Evolutionary conservation across 257 asterid species (phyloP).

Genomic region (Fraxinus pennsylvanica): DNA sequence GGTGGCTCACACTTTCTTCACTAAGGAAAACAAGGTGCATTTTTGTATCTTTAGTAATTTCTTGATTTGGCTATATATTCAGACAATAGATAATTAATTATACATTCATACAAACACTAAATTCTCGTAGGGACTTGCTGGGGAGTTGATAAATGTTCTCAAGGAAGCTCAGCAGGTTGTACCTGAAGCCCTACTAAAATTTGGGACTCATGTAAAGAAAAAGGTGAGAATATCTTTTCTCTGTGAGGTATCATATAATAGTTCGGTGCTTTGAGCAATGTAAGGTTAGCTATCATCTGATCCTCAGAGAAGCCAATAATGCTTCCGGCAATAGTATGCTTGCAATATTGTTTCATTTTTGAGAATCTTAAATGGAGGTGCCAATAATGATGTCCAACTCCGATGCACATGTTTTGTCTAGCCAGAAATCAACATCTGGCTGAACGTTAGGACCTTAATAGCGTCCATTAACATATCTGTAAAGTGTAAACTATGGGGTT

Average conservation of each 20-base stretch:
- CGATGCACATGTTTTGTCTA: too few species aligned
- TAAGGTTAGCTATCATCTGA: background rate
- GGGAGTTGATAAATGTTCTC: conserved; percentile 92
- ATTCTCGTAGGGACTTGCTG: conserved; percentile 71
- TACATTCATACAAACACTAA: conserved; percentile 12
- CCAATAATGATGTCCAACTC: too few species aligned
- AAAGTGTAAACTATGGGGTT: too few species aligned
- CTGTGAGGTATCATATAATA: background rate
- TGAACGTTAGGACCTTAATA: too few species aligned
- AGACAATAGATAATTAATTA: background rate
- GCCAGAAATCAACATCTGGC: too few species aligned
- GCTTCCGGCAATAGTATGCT: too few species aligned
- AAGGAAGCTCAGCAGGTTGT: conserved; percentile 91
- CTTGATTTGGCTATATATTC: background rate
- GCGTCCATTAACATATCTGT: too few species aligned
- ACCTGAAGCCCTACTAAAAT: conserved; percentile 75
- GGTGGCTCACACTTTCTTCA: conserved; percentile 98
- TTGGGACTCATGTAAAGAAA: conserved; percentile 97
- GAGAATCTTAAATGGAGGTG: too few species aligned
- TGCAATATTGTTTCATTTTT: too few species aligned
- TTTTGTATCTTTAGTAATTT: background rate
- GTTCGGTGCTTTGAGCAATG: background rate
- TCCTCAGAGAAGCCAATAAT: background rate
- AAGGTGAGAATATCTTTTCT: conserved; percentile 47
- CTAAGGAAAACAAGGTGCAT: conserved; percentile 86